Percentiles rank a stretch among this genome's conserved stretches.
Evolutionary conservation across 257 asterid species (phyloP).

Genomic region (Rehmannia glutinosa): DNA sequence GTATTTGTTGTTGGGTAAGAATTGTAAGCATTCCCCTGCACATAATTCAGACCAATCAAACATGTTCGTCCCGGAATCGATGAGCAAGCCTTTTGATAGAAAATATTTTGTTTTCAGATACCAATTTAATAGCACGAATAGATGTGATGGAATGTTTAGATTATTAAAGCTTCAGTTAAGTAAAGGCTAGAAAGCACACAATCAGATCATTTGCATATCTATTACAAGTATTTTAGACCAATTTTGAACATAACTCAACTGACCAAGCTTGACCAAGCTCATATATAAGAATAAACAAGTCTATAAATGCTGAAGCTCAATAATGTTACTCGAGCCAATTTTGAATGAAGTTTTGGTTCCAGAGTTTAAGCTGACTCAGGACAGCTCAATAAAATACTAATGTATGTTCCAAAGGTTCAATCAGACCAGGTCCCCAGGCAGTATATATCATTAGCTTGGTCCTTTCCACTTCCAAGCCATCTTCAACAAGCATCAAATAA

Average conservation of each 20-base stretch:
- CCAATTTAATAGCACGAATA: background rate
- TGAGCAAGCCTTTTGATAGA: background rate
- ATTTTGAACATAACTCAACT: background rate
- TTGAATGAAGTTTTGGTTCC: background rate
- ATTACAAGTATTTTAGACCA: background rate
- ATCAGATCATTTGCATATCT: background rate
- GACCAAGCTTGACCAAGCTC: constrained; percentile 4
- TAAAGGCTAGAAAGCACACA: background rate
- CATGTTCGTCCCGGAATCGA: background rate
- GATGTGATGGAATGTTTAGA: background rate
- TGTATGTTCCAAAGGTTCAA: too few relatives aligned
- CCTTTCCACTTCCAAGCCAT: too few relatives aligned
- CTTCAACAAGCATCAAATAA: too few relatives aligned
- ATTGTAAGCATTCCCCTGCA: constrained; percentile 64
- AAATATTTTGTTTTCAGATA: background rate
- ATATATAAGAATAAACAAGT: background rate
- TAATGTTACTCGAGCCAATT: background rate
- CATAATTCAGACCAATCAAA: constrained; percentile 21
- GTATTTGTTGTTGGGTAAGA: constrained; percentile 55
- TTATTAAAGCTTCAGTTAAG: background rate
- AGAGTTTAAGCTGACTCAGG: background rate
- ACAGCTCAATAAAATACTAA: background rate
- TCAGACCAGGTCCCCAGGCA: background rate
- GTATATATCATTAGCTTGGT: background rate
- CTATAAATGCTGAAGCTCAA: background rate